Conservation (phyloP, 208 protist species). For the Novymonas esmeraldas region DNA sequence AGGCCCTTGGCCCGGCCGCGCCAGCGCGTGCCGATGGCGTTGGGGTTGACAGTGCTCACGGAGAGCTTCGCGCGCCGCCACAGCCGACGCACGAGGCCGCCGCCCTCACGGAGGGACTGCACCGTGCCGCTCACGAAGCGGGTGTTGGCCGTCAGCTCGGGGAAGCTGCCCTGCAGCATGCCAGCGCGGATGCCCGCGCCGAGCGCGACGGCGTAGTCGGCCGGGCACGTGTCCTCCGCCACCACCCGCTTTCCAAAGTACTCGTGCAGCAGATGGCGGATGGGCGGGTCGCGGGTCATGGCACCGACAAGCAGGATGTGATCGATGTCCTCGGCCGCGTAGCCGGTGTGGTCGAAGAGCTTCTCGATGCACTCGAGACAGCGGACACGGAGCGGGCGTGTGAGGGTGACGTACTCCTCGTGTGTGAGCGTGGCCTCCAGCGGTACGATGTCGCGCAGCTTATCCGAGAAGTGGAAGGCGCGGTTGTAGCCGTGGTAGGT, state of each 20-base stretch:
- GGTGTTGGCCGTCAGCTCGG: constrained; percentile 72
- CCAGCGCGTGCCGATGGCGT: constrained; percentile 89
- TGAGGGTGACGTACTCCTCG: constrained; percentile 85
- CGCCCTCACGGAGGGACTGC: constrained; percentile 65
- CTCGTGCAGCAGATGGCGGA: constrained; percentile 81
- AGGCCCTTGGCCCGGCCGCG: constrained; percentile 76
- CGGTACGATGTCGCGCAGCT: constrained; percentile 83
- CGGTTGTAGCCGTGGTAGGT: constrained; percentile 88
- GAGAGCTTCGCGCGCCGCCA: constrained; percentile 19
- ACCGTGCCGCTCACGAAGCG: constrained; percentile 83
- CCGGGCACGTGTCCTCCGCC: constrained; percentile 70
- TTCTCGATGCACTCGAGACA: constrained; percentile 82
- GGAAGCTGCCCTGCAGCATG: constrained; percentile 87
- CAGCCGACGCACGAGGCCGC: constrained; percentile 46
- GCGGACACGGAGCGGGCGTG: constrained; percentile 76
- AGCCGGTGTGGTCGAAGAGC: constrained; percentile 70
- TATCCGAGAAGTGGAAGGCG: constrained; percentile 89
- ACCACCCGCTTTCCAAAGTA: constrained; percentile 79
- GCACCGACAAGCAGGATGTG: constrained; percentile 89
- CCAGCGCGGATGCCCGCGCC: constrained; percentile 79
- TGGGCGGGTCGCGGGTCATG: constrained; percentile 91
- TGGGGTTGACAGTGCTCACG: constrained; percentile 66
- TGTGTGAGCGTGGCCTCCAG: constrained; percentile 86
- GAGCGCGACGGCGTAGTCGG: constrained; percentile 91
- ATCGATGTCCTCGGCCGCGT: constrained; percentile 73